Base-by-base conservation (phyloP, 2,329 filamentous ascomycete genomes). In the Diaporthe australafricana region DNA sequence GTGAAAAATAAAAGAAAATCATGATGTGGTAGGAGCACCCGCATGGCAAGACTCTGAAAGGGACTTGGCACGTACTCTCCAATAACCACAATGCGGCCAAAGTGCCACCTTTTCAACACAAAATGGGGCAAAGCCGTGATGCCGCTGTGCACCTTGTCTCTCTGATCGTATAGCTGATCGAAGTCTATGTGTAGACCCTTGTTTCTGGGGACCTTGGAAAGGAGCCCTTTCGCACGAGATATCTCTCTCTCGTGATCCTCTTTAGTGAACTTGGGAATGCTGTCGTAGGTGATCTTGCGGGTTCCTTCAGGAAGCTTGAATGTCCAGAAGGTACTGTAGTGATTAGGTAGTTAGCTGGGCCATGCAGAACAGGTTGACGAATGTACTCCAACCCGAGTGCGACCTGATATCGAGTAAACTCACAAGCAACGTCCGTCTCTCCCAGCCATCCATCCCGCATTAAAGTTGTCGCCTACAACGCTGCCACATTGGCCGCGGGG, bases 91-190 rank as follows among this genome's bases (percentile, higher is more conserved):
- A 81, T 79, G 8, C 80, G 74, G 11, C 75, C 68, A 62, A 77
- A 80, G 66, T 77, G 76, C 81, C 81, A 83, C 52, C 77, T 78
- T 42, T 80, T 75, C 32, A 75, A 80, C 1, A 80, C 77, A 20
- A 78, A 70, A 47, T 83, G 80, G 20, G 80, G 81, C 2, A 83
- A 62, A 0, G 80, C 74, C 2, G 79, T 80, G 25, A 85, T 73
- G 0, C 77, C 78, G 6, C 78, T 77, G 1, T 75, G 75, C 17
- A 67, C 57, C 2, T 42, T 42, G 16, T 50, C 27, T 25, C 60
- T 50, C 42, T 22, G 20, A n/a, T 52, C 22, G 4, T 73, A 68
- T 1, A 77, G 60, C 30, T 74, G 55, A 12, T 71, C 66, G 38
- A 76, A 76, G 8, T 70, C 6, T 67, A 71, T 27, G 69, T 73